Evolutionary conservation across 2,329 filamentous ascomycete genomes (phyloP), one percentile per base, ranked within the genome.

Genomic region (Elsinoe arachidis): DNA sequence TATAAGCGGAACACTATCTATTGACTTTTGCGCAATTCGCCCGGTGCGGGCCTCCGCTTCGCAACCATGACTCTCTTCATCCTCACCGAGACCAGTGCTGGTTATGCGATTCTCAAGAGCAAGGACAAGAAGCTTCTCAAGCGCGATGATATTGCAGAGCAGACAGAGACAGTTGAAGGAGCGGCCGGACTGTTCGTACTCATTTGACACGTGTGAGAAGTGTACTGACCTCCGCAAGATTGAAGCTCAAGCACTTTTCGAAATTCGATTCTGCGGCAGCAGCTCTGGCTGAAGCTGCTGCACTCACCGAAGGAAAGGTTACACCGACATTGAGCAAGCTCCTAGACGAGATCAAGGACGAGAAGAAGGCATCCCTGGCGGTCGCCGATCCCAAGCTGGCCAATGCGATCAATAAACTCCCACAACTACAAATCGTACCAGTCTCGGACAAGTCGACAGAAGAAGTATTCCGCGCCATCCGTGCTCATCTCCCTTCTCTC

Each of bases 111-210:
- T 73, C 90, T 99, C 79, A 97, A 99, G 81, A 88, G 92, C 67
- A 90, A 91, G 74, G 92, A 97, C 82, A 97, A 96, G 84, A 97
- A 97, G 80, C 82, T 97, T 60, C 80, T 99, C 64, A 93, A 95
- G 75, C 85, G 87, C 69, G 87, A 92, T 75, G 85, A 91, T 69
- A 75, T 95, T 62, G 80, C 82, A 56, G 80, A 83, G 62, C 85
- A 93, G 72, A 80, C 90, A 61, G 81, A 84, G 63, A 87, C 86
- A 60, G 85, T 90, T 35, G 90, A 96, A 73, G 88, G 88, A 67
- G 83, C 95, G 63, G 88, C 90, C 67, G 87, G 88, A 67, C 83
- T 95, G 87, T 60, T 35, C 14, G 56, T 58, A 12, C 21, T 33
- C 9, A 14, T 92, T 19, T 38, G 33, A 39, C 2, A 33, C 3